These are phyloP conservation scores for Lachnellula arida DNA, from an alignment of 2,329 filamentous ascomycete species.

Conservation along the genomic window DNA sequence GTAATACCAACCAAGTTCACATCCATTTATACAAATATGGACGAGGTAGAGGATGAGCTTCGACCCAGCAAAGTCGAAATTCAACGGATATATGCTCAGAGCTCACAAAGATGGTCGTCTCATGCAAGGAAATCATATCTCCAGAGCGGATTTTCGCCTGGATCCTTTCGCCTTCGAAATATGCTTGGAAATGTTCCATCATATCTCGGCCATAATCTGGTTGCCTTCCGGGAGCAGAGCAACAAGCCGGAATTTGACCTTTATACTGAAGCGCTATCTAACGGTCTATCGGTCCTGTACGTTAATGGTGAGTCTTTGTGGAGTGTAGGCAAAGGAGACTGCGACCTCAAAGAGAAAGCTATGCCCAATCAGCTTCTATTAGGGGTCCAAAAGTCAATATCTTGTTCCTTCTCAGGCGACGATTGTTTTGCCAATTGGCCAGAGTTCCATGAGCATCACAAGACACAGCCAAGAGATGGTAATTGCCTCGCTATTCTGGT, in stretches of 20 bases:
- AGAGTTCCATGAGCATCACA: background rate
- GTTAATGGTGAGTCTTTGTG: constrained; percentile 6
- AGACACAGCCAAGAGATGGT: background rate
- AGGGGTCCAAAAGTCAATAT: constrained; percentile 5
- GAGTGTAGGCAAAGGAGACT: constrained; percentile 2
- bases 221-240: background rate
- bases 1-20: background rate
- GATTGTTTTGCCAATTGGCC: constrained; percentile 9
- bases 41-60: background rate
- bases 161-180: constrained; percentile 5
- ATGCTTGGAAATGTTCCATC: constrained; percentile 7
- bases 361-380: constrained; percentile 6
- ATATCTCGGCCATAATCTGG: constrained; percentile 8
- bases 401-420: constrained; percentile 7
- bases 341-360: constrained; percentile 5
- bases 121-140: constrained; percentile 2
- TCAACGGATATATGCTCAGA: constrained; percentile 4
- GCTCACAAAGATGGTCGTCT: constrained; percentile 6
- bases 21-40: constrained; percentile 3
- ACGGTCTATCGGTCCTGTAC: constrained; percentile 2
- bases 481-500: constrained; percentile 11
- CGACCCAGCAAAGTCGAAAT: background rate
- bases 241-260: constrained; percentile 5
- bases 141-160: background rate
- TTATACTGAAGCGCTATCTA: background rate